Conservation (phyloP, 192 early-diverging fungal species). For the Umbelopsis isabellina region DNA sequence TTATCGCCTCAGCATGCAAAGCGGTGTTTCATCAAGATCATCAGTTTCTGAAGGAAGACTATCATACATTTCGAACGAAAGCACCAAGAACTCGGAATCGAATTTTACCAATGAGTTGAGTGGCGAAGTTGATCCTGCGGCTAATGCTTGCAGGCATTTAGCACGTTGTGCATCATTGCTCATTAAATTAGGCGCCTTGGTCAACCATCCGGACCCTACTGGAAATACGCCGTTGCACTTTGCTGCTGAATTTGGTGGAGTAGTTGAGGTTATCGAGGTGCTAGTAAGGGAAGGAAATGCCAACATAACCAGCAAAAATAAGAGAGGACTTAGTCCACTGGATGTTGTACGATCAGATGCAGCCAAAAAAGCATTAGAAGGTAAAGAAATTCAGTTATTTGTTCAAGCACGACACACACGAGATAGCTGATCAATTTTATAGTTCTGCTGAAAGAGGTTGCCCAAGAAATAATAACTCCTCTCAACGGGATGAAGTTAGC, state of each 20-base stretch:
- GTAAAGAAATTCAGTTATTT: neutral
- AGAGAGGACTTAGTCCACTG: conserved; percentile 46
- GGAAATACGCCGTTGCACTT: conserved; percentile 58
- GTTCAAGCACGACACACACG: neutral
- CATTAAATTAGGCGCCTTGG: conserved; percentile 49
- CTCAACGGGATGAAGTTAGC: neutral
- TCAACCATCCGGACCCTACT: conserved; percentile 47
- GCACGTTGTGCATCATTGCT: conserved; percentile 52
- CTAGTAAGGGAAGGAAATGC: conserved; percentile 49
- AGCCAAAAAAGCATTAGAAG: conserved; percentile 10
- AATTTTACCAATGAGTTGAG: neutral
- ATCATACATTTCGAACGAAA: conserved; percentile 3
- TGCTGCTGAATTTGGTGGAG: conserved; percentile 54
- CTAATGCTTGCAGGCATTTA: conserved; percentile 34
- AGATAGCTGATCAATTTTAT: neutral
- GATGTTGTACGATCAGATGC: conserved; percentile 54
- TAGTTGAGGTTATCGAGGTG: conserved; percentile 50
- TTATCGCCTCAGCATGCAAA: conserved; percentile 15
- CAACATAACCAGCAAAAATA: conserved; percentile 47
- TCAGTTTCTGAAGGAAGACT: conserved; percentile 4
- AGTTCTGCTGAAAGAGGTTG: conserved; percentile 11
- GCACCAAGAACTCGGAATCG: neutral
- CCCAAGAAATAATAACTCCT: neutral
- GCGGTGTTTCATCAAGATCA: conserved; percentile 9
- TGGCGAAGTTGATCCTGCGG: neutral